A percentile compares a stretch with the other conserved stretches of the same genome.
Conservation (phyloP, 352 stramenopile species). For the Phytophthora pseudosyringae region DNA sequence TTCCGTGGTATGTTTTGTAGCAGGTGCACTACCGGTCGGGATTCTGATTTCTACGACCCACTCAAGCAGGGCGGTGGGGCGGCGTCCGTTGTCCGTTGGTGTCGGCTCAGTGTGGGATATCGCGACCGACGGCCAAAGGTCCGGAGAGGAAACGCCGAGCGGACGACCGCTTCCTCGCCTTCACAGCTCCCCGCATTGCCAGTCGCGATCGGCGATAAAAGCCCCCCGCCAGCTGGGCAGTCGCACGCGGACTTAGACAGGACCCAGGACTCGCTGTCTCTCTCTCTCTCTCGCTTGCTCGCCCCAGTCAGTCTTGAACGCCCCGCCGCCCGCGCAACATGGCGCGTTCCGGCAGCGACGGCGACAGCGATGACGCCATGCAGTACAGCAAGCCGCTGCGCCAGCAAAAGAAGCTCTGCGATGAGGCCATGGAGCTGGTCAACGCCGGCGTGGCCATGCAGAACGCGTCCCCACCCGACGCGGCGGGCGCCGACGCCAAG, state of each 20-base stretch:
- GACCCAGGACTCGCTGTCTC: conserved; percentile 27
- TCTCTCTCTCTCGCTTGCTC: conserved; percentile 10
- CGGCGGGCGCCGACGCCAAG: conserved; percentile 62
- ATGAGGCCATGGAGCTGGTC: conserved; percentile 84
- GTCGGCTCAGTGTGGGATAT: conserved; percentile 34
- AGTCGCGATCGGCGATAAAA: conserved; percentile 44
- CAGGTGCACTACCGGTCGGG: neutral
- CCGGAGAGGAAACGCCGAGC: conserved; percentile 29
- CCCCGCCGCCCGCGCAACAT: conserved; percentile 39
- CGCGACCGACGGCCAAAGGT: conserved; percentile 34
- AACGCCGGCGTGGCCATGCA: conserved; percentile 83
- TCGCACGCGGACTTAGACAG: conserved; percentile 37
- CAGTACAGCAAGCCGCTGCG: conserved; percentile 65
- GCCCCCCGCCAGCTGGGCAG: conserved; percentile 31
- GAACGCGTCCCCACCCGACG: conserved; percentile 66
- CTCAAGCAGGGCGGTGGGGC: conserved; percentile 4
- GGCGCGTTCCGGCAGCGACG: conserved; percentile 56
- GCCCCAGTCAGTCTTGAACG: conserved; percentile 42
- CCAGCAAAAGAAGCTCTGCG: conserved; percentile 81
- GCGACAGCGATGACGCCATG: conserved; percentile 67
- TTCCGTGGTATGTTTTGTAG: conserved; percentile 3
- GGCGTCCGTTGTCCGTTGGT: conserved; percentile 21
- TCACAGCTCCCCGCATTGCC: conserved; percentile 13
- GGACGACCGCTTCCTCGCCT: conserved; percentile 20
- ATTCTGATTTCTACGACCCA: conserved; percentile 21